Percentiles rank a stretch among this genome's conserved stretches.
These are phyloP conservation scores for Eucalyptus marginata DNA, from an alignment of 345 rosid species.

Conservation along the genomic window DNA sequence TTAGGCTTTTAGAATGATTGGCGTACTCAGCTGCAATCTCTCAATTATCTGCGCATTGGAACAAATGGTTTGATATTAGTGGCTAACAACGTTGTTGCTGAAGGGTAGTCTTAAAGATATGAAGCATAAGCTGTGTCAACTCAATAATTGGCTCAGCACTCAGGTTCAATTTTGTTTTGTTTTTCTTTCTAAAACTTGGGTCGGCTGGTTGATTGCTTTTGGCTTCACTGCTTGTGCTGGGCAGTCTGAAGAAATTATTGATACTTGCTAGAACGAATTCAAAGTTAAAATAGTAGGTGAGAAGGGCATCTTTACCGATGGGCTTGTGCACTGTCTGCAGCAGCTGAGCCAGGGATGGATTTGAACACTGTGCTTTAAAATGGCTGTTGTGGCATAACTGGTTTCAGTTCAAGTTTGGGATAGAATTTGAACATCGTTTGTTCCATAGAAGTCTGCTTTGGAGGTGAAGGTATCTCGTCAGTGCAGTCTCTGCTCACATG, in stretches of 20 bases:
- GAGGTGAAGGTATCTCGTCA: not conserved
- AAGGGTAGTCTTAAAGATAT: not conserved
- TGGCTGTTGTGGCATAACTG: not conserved
- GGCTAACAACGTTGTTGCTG: not conserved
- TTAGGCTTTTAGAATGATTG: not conserved
- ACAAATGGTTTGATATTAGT: not conserved
- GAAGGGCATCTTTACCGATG: not conserved
- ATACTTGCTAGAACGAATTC: not conserved
- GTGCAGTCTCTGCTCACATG: not conserved
- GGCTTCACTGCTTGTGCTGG: not conserved
- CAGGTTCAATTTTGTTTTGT: not conserved
- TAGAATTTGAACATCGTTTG: not conserved
- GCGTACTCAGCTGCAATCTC: not conserved
- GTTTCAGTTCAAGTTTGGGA: not conserved
- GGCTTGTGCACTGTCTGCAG: not conserved
- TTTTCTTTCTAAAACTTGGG: not conserved
- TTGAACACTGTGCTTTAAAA: not conserved
- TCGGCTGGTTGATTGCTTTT: not conserved
- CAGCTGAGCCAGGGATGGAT: not conserved
- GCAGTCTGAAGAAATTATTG: not conserved
- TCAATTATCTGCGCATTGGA: not conserved
- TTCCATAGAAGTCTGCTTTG: not conserved
- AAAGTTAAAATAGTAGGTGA: not conserved
- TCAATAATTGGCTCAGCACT: not conserved
- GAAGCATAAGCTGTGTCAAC: not conserved